Evolutionary conservation across 2,329 filamentous ascomycete genomes (phyloP).

Genomic region (Penicillium sp.): DNA sequence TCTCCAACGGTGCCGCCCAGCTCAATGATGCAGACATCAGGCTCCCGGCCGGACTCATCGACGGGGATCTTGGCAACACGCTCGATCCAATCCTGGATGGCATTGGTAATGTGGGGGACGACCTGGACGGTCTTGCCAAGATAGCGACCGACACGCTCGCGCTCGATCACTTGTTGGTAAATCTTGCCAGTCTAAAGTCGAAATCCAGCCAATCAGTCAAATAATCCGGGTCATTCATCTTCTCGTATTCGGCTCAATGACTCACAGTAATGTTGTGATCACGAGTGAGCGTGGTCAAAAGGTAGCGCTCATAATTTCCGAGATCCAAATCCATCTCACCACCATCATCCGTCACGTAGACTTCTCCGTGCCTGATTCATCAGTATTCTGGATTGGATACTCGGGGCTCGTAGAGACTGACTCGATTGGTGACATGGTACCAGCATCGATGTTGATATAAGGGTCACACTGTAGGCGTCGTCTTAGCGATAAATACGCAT

Average conservation of each 20-base stretch:
- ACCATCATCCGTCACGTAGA: conserved; percentile 83
- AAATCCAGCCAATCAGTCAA: not conserved
- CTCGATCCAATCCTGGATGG: conserved; percentile 90
- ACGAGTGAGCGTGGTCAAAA: conserved; percentile 76
- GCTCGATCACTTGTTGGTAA: conserved; percentile 84
- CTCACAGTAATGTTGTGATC: conserved; percentile 98
- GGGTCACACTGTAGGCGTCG: conserved; percentile 52
- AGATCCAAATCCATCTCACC: conserved; percentile 76
- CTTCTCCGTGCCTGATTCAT: conserved; percentile 73
- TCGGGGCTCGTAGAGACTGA: conserved; percentile 18
- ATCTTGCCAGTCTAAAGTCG: conserved; percentile 52
- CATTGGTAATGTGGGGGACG: conserved; percentile 88
- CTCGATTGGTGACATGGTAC: conserved; percentile 58
- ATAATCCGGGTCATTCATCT: not conserved
- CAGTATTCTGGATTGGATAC: conserved; percentile 1
- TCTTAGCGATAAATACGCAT: not conserved
- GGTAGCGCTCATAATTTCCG: conserved; percentile 79
- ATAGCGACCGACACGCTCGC: conserved; percentile 73
- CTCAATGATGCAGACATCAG: conserved; percentile 90
- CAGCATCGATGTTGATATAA: conserved; percentile 77
- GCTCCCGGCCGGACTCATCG: conserved; percentile 78
- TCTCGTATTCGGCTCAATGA: conserved; percentile 54
- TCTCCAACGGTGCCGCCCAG: conserved; percentile 61
- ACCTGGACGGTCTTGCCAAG: conserved; percentile 88
- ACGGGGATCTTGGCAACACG: conserved; percentile 82